Conservation (phyloP, 2,329 filamentous ascomycete genomes). For the Fusarium goolgardi region DNA sequence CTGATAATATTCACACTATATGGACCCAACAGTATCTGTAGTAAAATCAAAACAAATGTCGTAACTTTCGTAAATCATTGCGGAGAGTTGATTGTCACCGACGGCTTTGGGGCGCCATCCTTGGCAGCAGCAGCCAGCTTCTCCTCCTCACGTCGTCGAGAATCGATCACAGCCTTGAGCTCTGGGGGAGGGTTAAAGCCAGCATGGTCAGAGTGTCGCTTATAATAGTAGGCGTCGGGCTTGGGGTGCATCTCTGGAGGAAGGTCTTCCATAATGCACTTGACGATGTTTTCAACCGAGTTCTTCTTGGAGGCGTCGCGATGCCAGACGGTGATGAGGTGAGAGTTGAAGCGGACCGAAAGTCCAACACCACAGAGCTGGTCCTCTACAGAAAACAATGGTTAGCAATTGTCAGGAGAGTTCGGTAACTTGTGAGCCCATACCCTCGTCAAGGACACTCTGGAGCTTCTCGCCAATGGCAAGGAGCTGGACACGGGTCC, state of each 20-base stretch:
- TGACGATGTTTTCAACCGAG: constrained; percentile 79
- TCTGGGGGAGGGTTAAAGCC: constrained; percentile 77
- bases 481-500: constrained; percentile 83
- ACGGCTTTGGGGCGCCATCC: constrained; percentile 42
- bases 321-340: constrained; percentile 93
- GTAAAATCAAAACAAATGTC: constrained; percentile 23
- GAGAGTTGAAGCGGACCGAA: constrained; percentile 87
- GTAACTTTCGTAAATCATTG: constrained; percentile 43
- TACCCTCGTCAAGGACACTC: constrained; percentile 76
- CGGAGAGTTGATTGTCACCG: constrained; percentile 45
- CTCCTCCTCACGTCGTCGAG: constrained; percentile 62
- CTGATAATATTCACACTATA: constrained; percentile 26
- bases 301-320: constrained; percentile 83
- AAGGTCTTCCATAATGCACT: constrained; percentile 78
- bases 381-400: constrained; percentile 65
- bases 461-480: constrained; percentile 87
- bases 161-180: constrained; percentile 68
- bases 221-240: constrained; percentile 81
- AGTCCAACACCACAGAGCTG: constrained; percentile 92
- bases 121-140: constrained; percentile 39
- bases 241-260: constrained; percentile 79
- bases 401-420: constrained; percentile 20
- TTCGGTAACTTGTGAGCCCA: constrained; percentile 41
- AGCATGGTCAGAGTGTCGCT: constrained; percentile 88
- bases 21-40: constrained; percentile 19